Evolutionary conservation across 345 rosid species (phyloP).

Genomic region (Camelina laxa): DNA sequence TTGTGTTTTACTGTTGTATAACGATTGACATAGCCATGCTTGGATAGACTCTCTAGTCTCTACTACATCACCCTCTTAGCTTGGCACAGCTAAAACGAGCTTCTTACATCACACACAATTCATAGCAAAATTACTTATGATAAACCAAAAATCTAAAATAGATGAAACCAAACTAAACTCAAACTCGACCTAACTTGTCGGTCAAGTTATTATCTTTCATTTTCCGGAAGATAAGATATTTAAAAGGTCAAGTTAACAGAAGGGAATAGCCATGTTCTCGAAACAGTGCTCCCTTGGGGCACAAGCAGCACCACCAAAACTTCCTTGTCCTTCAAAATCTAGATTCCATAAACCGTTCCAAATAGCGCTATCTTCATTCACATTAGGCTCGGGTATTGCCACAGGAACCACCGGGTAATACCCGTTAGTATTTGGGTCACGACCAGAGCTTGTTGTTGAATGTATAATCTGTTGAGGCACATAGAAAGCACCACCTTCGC

Average conservation of each 20-base stretch:
- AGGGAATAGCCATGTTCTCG: constrained; percentile 57
- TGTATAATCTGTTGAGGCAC: constrained; percentile 53
- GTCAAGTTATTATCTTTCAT: constrained; percentile 32
- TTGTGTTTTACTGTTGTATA: neutral
- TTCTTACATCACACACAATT: constrained; percentile 29
- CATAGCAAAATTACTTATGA: constrained; percentile 20
- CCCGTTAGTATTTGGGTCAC: constrained; percentile 41
- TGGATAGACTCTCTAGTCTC: constrained; percentile 2
- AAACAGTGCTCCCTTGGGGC: constrained; percentile 51
- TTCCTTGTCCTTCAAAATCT: constrained; percentile 62
- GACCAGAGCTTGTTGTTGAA: constrained; percentile 40
- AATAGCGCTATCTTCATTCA: constrained; percentile 51
- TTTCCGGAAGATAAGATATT: constrained; percentile 10
- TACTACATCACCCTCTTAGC: constrained; percentile 23
- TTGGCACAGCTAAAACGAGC: constrained; percentile 15
- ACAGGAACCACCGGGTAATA: constrained; percentile 38
- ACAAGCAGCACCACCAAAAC: constrained; percentile 44
- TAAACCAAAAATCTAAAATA: constrained; percentile 13
- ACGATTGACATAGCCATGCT: neutral
- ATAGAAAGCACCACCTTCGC: constrained; percentile 39
- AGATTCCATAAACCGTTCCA: constrained; percentile 83
- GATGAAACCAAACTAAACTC: constrained; percentile 31
- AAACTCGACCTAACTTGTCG: constrained; percentile 38
- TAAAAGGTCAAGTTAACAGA: constrained; percentile 43
- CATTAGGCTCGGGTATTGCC: constrained; percentile 39